phyloP scores from a whole-genome alignment of 2,329 filamentous ascomycete species.

The Kalaharituber pfeilii region DNA sequence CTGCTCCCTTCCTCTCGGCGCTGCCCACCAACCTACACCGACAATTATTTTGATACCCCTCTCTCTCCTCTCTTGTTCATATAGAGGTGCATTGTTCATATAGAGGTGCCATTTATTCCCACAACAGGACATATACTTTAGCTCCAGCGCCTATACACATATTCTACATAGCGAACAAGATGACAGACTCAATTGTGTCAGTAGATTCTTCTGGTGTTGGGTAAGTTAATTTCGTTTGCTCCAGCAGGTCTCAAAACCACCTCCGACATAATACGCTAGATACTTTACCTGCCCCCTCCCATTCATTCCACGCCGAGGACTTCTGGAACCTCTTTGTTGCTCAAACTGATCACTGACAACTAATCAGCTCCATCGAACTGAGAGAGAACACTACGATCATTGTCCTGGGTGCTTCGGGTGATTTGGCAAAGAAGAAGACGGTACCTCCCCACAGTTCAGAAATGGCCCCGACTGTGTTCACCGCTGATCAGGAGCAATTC shows the following conservation, averaged over 20 bases:
- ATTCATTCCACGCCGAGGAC: background rate
- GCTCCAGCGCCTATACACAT: background rate
- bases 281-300: no score
- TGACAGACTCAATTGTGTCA: background rate
- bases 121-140: background rate
- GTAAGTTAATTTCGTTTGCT: background rate
- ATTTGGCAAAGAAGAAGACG: slow-evolving; percentile 99
- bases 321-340: background rate
- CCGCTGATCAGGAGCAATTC: slow-evolving; percentile 5
- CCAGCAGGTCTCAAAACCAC: no score
- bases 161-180: background rate
- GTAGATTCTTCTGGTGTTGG: background rate
- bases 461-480: background rate
- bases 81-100: no score
- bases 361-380: slow-evolving; percentile 55
- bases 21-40: background rate
- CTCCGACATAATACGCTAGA: no score
- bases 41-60: slow-evolving; percentile 1
- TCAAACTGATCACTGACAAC: slow-evolving; percentile 27
- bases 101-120: no score
- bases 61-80: background rate
- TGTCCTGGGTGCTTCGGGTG: slow-evolving; percentile 89
- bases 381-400: slow-evolving; percentile 97
- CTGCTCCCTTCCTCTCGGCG: background rate
- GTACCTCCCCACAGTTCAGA: slow-evolving; percentile 34